Evolutionary conservation across 495 filamentous ascomycete species (phyloP).

Genomic region (Trichoderma parareesei): DNA sequence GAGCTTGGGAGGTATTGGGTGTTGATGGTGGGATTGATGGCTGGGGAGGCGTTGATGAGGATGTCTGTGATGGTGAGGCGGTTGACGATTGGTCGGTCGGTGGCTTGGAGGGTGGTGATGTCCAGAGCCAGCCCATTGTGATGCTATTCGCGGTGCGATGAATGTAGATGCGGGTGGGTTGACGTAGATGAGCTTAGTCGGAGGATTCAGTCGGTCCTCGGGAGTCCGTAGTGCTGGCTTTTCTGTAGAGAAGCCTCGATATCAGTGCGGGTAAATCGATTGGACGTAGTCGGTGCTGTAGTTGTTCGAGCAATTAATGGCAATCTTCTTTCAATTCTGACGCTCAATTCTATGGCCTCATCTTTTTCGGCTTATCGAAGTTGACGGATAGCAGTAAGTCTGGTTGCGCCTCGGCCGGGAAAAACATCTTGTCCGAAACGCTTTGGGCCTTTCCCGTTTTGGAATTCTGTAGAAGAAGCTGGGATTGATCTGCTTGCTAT

Average conservation of each 20-base stretch:
- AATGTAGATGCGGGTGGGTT: not conserved
- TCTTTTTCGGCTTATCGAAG: not conserved
- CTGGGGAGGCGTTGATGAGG: conserved; percentile 15
- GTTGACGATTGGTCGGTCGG: conserved; percentile 17
- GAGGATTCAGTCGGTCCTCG: not conserved
- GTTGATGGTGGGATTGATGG: conserved; percentile 14
- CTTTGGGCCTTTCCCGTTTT: not conserved
- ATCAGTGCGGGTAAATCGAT: not conserved
- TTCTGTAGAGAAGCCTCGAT: not conserved
- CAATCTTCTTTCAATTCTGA: not conserved
- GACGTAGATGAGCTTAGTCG: not conserved
- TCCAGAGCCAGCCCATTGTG: conserved; percentile 50
- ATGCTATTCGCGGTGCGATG: not conserved
- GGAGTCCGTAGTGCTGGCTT: not conserved
- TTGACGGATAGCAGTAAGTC: not conserved
- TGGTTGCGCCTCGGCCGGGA: not conserved
- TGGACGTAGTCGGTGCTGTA: not conserved
- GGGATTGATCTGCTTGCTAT: conserved; percentile 10
- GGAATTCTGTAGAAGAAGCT: not conserved
- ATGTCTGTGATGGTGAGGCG: not conserved
- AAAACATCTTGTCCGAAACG: not conserved
- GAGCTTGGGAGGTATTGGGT: conserved; percentile 12
- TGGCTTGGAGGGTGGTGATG: conserved; percentile 19
- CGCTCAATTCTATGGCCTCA: not conserved
- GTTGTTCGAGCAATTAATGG: not conserved